Evolutionary conservation across 805 yeast genomes (phyloP), one percentile per base, ranked within the genome.

Genomic region (Maudiozyma pseudohumilis): DNA sequence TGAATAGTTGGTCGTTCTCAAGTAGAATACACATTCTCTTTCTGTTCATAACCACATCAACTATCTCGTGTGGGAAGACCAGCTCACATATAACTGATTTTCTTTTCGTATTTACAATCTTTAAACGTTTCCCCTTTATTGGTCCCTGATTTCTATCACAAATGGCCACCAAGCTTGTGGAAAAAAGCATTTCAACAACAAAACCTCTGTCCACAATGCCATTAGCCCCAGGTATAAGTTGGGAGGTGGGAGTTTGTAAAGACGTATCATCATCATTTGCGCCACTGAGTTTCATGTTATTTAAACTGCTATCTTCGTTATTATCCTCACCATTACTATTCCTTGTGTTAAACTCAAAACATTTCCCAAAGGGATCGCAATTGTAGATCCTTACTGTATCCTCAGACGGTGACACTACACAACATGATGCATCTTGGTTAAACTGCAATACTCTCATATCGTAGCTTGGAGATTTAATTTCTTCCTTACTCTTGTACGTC

Each of bases 131-230:
- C 5, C 80, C 74, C 22, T 79, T 72, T 13, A 77, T 68, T 2
- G 69, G 49, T 5, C 82, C 77, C 44, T 73, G 80, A 39, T 78
- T 84, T 35, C 75, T 63, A 6, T 87, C 89, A 2, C 85, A 94
- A 6, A 85, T 64, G 0, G 94, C 96, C 18, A 92, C 73, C 27
- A 89, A 66, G 5, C 94, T 81, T 0, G 97, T 86, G 30, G 87
- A 71, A 53, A 87, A 89, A 19, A 89, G 71, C 96, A 92, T 88
- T 55, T 87, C 95, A 9, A 86, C 77, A 1, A 83, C 70, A 20
- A 53, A 43, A 19, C 43, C 41, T 10, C 27, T 31, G 7, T 15
- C 19, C 6, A 24, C 31, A 24, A 29, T 39, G 24, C 32, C 8
- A n/a, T 24, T 24, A 11, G 26, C n/a, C n/a, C 26, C 13, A 11